Evolutionary conservation across 208 protist genomes (phyloP), one percentile per base, ranked within the genome.

Genomic region (Trypanosoma melophagium): DNA sequence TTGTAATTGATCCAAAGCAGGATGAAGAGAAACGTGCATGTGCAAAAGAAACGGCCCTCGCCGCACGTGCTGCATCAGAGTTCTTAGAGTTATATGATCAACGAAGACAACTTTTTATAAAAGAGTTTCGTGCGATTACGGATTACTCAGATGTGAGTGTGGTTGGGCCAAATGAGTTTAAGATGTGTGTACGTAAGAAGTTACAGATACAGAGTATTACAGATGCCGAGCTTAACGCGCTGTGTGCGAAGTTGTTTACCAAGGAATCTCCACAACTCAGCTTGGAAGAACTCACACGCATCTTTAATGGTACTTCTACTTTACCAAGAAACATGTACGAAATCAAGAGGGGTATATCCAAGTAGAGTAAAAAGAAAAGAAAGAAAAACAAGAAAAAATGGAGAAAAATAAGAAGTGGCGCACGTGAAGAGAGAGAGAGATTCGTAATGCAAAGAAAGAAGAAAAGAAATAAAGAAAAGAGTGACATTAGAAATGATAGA

Each of bases 271-370:
- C 81, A 17, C 84, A 84, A 44, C 71, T 97, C 16, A 79, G 81
- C 14, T 83, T 87, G 41, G 87, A 95, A 65, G 93, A 97, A 62
- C 62, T 97, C 0, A 80, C 90, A 38, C 84, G 89, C 22, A 66
- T 96, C 0, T 76, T 97, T 24, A 94, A 97, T 59, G 84, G 87
- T 53, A 97, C 90, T 22, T 97, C 93, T 14, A 91, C 74, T 21
- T 80, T 93, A 49, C 57, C 79, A 5, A 86, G 89, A 60, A 94
- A 82, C 16, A 55, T 97, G 17, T 49, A 51, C 13, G 71, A 88
- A 12, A 97, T 97, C 50, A 73, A 83, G 66, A 21, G 80, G 81
- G 63, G 79, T 24, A 17, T 65, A 4, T 80, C 83, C 1, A 54
- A 59, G 2, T 89, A 86, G 70, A 64, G 2, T 5, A 38, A 41